These are phyloP conservation scores for Bifiguratus adelaidae DNA, from an alignment of 192 early-diverging fungal species.

Conservation along the genomic window DNA sequence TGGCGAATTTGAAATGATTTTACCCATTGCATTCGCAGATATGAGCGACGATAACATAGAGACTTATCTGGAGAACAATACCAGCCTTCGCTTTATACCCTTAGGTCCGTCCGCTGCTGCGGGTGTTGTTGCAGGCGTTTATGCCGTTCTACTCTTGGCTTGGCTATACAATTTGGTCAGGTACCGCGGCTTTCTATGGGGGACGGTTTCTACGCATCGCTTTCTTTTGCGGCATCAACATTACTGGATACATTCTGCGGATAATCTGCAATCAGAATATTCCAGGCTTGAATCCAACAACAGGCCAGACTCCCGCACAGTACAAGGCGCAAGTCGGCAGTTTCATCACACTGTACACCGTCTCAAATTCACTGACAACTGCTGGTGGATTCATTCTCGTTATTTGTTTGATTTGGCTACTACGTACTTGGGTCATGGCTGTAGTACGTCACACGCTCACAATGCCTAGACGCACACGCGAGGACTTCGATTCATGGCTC, in stretches of 20 bases:
- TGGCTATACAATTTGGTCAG: not conserved
- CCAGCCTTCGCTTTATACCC: not conserved
- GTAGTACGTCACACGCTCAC: not conserved
- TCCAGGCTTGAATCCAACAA: not conserved
- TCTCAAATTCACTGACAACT: not conserved
- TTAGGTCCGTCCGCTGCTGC: constrained; percentile 1
- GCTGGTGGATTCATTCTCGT: not conserved
- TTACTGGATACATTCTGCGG: not conserved
- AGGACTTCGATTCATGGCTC: not conserved
- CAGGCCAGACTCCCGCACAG: too few species aligned
- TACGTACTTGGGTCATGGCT: not conserved
- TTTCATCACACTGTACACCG: constrained; percentile 1
- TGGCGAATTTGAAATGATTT: too few species aligned
- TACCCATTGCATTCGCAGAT: too few species aligned
- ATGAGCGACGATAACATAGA: too few species aligned
- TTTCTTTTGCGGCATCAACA: not conserved
- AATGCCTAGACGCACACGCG: not conserved
- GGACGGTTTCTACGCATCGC: not conserved
- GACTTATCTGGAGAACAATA: constrained; percentile 1
- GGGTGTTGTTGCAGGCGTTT: not conserved
- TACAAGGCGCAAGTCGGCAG: not conserved
- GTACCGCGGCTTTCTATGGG: not conserved
- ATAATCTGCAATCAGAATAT: not conserved
- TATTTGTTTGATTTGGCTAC: not conserved
- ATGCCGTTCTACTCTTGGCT: not conserved